Evolutionary conservation across 768 basidiomycete genomes (phyloP), one percentile per base, ranked within the genome.

Genomic region (Rhizopogon salebrosus): DNA sequence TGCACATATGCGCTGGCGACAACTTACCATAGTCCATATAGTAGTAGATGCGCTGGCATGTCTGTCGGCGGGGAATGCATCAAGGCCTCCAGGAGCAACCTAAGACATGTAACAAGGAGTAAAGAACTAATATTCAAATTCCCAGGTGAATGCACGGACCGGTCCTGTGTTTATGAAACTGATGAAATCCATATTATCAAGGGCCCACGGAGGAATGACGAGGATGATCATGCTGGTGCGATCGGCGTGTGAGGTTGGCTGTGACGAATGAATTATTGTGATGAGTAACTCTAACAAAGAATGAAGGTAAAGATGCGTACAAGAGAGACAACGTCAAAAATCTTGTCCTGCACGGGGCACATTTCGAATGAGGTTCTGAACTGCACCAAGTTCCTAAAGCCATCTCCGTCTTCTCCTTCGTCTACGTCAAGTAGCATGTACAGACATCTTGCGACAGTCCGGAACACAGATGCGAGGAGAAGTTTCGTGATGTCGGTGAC

Each of bases 401-500:
- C 1, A 7, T 43, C 42, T 3, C 27, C 20, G 10, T 29, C 3
- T 5, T 41, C 23, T 6, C 48, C 45, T 37, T 53, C 57, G 4
- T 35, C 26, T 38, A 52, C 14, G 1, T 24, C 3, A 10, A 22
- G 29, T 8, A 51, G 54, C 5, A 59, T 26, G 2, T 42, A 49
- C 6, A 52, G 40, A n/a, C 22, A 29, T n/a, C 43, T 50, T 4
- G 40, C 6, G 16, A 45, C n/a, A 11, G 57, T 57, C 14, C 36
- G 45, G 9, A 61, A 22, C 6, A 46, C 42, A 31, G 27, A 57
- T 4, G 18, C 39, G 22, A 38, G 40, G 6, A 62, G 8, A 38
- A 51, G 49, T 20, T 18, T 49, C 10, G 50, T 52, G 35, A 59
- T 11, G 31, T 60, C 54, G 10, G 35, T 43, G 10, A 52, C 54